Conservation (phyloP, 345 rosid genomes). For the Boechera divaricarpa region DNA sequence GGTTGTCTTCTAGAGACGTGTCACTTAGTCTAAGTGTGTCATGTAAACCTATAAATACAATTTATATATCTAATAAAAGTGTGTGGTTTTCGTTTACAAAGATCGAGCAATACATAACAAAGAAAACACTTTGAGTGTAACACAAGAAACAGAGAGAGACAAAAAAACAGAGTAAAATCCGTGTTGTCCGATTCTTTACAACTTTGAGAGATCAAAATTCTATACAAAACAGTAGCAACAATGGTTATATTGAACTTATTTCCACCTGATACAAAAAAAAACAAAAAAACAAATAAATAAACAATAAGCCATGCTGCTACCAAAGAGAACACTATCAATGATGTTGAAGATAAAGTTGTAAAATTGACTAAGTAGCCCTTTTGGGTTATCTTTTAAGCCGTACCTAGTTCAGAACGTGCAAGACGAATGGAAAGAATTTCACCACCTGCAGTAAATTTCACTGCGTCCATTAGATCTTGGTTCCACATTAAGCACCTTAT, state of each 20-base stretch:
- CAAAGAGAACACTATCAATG: not conserved
- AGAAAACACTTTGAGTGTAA: too few relatives aligned
- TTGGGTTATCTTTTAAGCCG: not conserved
- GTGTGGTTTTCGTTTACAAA: too few relatives aligned
- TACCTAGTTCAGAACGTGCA: slow-evolving; percentile 32
- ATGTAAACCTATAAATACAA: too few relatives aligned
- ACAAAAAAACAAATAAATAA: too few relatives aligned
- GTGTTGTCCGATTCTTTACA: too few relatives aligned
- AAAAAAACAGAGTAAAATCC: too few relatives aligned
- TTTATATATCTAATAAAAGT: too few relatives aligned
- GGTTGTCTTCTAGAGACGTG: too few relatives aligned
- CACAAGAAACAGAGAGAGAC: too few relatives aligned
- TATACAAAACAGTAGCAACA: not conserved
- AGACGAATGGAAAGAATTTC: slow-evolving; percentile 33
- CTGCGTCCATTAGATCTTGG: slow-evolving; percentile 17
- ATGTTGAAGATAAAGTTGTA: not conserved
- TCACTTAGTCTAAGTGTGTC: too few relatives aligned
- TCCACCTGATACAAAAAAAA: slow-evolving; percentile 28
- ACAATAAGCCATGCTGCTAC: not conserved
- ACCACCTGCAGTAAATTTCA: not conserved
- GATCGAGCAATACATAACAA: too few relatives aligned
- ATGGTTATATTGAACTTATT: not conserved
- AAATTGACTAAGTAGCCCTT: not conserved
- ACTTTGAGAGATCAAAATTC: too few relatives aligned
- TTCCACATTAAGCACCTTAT: slow-evolving; percentile 39